Evolutionary conservation across 495 filamentous ascomycete species (phyloP).

Genomic region (Schizothecium vesticola): DNA sequence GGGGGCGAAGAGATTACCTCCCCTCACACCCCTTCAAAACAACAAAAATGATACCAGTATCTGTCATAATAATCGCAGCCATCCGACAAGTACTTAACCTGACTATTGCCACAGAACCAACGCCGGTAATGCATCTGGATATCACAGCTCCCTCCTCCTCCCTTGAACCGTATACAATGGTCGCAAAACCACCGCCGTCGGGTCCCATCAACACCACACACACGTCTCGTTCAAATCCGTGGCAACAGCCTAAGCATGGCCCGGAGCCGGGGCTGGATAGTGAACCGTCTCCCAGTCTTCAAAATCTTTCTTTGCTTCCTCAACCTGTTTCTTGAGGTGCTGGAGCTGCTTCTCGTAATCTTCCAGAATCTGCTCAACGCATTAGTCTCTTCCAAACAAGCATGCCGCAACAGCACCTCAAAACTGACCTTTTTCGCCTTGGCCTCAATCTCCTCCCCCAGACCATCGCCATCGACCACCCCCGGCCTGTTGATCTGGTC

Average conservation of each 20-base stretch:
- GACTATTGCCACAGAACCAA: not conserved
- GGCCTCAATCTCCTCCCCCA: constrained; percentile 74
- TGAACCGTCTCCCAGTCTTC: constrained; percentile 65
- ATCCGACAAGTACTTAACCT: not conserved
- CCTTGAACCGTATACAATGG: not conserved
- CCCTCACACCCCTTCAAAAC: not conserved
- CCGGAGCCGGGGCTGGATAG: constrained; percentile 26
- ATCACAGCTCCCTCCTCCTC: not conserved
- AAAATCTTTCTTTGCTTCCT: constrained; percentile 71
- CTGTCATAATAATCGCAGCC: not conserved
- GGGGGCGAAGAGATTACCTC: not conserved
- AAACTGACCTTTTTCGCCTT: constrained; percentile 76
- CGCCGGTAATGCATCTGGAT: constrained; percentile 8
- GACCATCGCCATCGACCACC: constrained; percentile 41
- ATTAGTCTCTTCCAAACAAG: constrained; percentile 1
- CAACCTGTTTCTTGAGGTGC: constrained; percentile 77
- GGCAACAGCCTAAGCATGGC: constrained; percentile 13
- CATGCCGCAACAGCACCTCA: constrained; percentile 1
- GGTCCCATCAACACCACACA: not conserved
- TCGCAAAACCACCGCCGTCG: not conserved
- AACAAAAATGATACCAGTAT: not conserved
- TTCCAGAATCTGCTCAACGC: constrained; percentile 63
- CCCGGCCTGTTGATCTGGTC: constrained; percentile 68
- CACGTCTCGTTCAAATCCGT: constrained; percentile 5
- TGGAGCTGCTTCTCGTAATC: constrained; percentile 85